These are phyloP conservation scores for Elongisporangium anandrum DNA, from an alignment of 352 stramenopile species.

Conservation along the genomic window DNA sequence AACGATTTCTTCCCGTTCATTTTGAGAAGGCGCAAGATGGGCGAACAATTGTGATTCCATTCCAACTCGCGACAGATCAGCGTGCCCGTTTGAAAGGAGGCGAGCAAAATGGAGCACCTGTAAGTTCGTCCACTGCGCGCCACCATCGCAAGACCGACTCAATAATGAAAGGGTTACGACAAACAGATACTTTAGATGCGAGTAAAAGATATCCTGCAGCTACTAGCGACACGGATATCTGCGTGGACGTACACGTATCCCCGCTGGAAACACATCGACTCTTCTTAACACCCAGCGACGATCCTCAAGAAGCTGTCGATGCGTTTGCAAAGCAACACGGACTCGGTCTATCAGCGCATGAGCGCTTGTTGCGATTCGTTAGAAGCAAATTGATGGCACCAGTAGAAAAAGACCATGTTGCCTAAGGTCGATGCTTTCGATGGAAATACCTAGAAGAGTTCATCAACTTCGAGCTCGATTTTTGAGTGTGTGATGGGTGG, in stretches of 20 bases:
- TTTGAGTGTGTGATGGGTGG: slow-evolving; percentile 27
- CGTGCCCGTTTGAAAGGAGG: slow-evolving; percentile 12
- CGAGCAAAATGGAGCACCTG: slow-evolving; percentile 7
- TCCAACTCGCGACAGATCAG: slow-evolving; percentile 35
- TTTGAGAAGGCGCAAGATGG: slow-evolving; percentile 33
- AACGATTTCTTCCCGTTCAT: slow-evolving; percentile 19
- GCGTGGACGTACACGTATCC: slow-evolving; percentile 36
- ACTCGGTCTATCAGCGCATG: slow-evolving; percentile 20
- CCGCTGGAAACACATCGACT: slow-evolving; percentile 36
- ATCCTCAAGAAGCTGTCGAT: slow-evolving; percentile 19
- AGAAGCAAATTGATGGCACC: background rate
- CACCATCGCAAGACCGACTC: slow-evolving; percentile 6
- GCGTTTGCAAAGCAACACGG: slow-evolving; percentile 23
- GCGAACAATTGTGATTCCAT: slow-evolving; percentile 41
- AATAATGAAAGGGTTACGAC: slow-evolving; percentile 18
- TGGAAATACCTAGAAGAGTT: slow-evolving; percentile 54
- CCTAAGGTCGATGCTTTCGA: background rate
- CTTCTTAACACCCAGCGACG: slow-evolving; percentile 20
- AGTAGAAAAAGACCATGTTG: background rate
- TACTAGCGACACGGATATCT: slow-evolving; percentile 15
- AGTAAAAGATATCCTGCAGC: background rate
- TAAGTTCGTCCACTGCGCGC: background rate
- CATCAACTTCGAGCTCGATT: slow-evolving; percentile 53
- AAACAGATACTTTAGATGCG: background rate
- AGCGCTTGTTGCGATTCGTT: slow-evolving; percentile 25